Percentiles rank a stretch among this genome's conserved stretches.
Conservation (phyloP, 805 yeast species). For the Dipodascopsis uninucleata region DNA sequence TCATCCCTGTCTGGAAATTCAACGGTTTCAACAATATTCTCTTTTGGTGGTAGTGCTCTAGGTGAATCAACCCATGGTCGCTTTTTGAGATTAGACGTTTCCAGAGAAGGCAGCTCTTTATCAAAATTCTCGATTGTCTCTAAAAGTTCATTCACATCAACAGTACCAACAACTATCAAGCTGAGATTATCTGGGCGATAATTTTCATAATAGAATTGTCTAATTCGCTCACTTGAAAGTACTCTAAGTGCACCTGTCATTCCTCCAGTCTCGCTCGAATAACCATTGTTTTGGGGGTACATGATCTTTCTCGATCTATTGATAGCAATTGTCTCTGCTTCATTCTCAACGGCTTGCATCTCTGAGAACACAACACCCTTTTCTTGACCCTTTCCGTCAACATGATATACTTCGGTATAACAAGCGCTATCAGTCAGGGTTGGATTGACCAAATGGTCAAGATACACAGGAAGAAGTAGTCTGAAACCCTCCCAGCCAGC, state of each 20-base stretch:
- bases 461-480: slow-evolving; percentile 75
- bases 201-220: slow-evolving; percentile 62
- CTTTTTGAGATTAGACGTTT: slow-evolving; percentile 1
- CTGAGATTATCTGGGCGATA: slow-evolving; percentile 84
- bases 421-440: slow-evolving; percentile 88
- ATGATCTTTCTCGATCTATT: slow-evolving; percentile 32
- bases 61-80: slow-evolving; percentile 78
- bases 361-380: slow-evolving; percentile 96
- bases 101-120: slow-evolving; percentile 43
- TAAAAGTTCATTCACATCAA: slow-evolving; percentile 71
- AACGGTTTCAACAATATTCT: slow-evolving; percentile 47
- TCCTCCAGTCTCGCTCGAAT: slow-evolving; percentile 93
- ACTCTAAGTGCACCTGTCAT: slow-evolving; percentile 69
- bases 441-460: slow-evolving; percentile 83
- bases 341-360: slow-evolving; percentile 89
- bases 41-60: slow-evolving; percentile 43
- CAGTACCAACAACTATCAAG: slow-evolving; percentile 78
- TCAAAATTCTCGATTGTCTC: slow-evolving; percentile 61
- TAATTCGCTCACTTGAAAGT: slow-evolving; percentile 68
- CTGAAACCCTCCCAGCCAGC: slow-evolving; percentile 97
- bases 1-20: slow-evolving; percentile 90
- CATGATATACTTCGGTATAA: slow-evolving; percentile 83
- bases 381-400: slow-evolving; percentile 86
- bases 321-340: slow-evolving; percentile 56
- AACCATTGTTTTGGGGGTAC: slow-evolving; percentile 59